Conservation (phyloP, 140 eudicot species). For the Ambrosia hybrid region DNA sequence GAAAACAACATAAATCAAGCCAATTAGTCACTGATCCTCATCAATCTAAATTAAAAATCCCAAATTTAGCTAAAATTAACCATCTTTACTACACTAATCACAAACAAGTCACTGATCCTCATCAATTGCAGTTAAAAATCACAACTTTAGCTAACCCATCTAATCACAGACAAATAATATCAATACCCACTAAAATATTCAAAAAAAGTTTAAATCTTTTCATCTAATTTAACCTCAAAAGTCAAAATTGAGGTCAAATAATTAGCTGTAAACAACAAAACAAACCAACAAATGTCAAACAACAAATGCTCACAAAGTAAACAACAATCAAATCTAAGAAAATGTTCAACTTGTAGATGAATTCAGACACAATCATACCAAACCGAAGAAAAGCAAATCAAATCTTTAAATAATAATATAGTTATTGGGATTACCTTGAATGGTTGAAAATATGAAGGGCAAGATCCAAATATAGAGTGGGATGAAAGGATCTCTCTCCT, state of each 20-base stretch:
- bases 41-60: background rate
- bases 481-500: constrained; percentile 24
- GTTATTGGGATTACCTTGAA: constrained; percentile 4
- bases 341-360: no score
- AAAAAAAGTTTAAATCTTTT: background rate
- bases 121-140: background rate
- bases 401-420: background rate
- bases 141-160: background rate
- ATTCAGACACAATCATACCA: no score
- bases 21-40: background rate
- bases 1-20: constrained; percentile 18
- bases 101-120: constrained; percentile 5
- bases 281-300: constrained; percentile 30
- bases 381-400: no score
- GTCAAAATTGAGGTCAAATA: constrained; percentile 26
- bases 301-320: constrained; percentile 13
- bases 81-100: constrained; percentile 17
- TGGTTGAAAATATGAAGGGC: background rate
- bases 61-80: constrained; percentile 12
- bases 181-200: background rate
- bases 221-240: constrained; percentile 9
- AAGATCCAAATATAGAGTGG: constrained; percentile 27
- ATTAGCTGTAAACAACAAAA: constrained; percentile 32
- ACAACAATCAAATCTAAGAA: background rate
- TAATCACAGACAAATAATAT: no score